A percentile compares a stretch with the other conserved stretches of the same genome.
These are phyloP conservation scores for Beauveria pseudobassiana DNA, from an alignment of 2,329 filamentous ascomycete species.

Conservation along the genomic window DNA sequence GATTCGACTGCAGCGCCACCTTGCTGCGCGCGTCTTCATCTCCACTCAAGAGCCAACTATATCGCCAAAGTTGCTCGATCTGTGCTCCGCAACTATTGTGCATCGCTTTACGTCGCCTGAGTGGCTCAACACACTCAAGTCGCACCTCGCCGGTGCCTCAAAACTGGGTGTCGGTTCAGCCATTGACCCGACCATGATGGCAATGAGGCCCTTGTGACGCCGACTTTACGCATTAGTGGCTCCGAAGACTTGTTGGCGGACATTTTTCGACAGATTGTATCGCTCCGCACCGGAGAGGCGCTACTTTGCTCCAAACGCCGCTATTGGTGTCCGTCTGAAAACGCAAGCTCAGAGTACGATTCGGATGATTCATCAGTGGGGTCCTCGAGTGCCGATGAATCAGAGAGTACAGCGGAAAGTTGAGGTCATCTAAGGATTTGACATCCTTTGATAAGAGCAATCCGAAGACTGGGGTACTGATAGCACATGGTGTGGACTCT, in stretches of 20 bases:
- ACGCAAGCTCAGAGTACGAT: neutral
- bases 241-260: conserved; percentile 13
- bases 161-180: neutral
- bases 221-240: neutral
- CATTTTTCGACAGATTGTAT: conserved; percentile 35
- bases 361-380: neutral
- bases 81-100: conserved; percentile 60
- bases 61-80: conserved; percentile 55
- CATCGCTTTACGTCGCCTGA: conserved; percentile 60
- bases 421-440: neutral
- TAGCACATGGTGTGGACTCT: neutral
- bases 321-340: conserved; percentile 23
- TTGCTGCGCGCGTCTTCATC: conserved; percentile 56
- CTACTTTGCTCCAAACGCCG: conserved; percentile 38
- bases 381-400: neutral
- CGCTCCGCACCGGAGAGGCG: conserved; percentile 36
- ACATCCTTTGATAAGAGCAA: neutral
- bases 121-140: conserved; percentile 41
- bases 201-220: neutral
- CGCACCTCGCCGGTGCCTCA: conserved; percentile 32
- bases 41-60: conserved; percentile 69
- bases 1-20: conserved; percentile 62
- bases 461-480: neutral
- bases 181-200: neutral
- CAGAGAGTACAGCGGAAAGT: neutral